Evolutionary conservation across 176 grass and related monocot genomes (phyloP), one percentile per base, ranked within the genome.

Genomic region (Carex pumila): DNA sequence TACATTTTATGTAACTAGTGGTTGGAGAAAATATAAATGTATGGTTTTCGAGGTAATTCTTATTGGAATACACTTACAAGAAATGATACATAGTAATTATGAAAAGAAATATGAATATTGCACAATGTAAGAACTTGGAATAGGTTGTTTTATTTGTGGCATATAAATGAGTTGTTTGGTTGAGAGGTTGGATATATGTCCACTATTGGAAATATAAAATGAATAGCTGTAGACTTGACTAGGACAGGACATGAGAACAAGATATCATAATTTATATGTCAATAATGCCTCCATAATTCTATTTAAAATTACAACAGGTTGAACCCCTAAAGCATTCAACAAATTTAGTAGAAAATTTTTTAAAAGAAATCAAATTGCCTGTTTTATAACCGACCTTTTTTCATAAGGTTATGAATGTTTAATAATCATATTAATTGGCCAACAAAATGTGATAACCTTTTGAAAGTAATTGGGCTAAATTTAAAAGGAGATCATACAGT

Each of bases 211-310:
- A 67, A 62, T 70, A 45, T 61, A 61, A 47, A 49, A 74, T n/a
- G 25, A 63, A 67, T 66, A 67, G 80, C n/a, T 13, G 59, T 67
- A 21, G 19, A 62, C 61, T 82, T 32, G 12, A 31, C 47, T 55
- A 76, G 49, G 49, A 75, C 34, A 54, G 54, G 18, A 19, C 49
- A 77, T 34, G 50, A 77, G 7, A 67, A 83, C 36, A 66, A 65
- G 80, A 83, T 83, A 83, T 65, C 41, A 65, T 83, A 83, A 50
- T 67, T 83, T 83, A 83, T 21, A 45, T 18, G 11, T 53, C 80
- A 83, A 83, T 83, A 83, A 67, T 83, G 43, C 80, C 22, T 68
- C 67, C 37, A 71, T 71, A 45, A 71, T 71, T 45, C 13, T 36
- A 30, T 68, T 10, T 83, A 66, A 61, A 82, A 30, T 82, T 68